Percentiles rank a stretch among this genome's conserved stretches.
Evolutionary conservation across 2,329 filamentous ascomycete species (phyloP).

Genomic region (Penicillium concentricum): DNA sequence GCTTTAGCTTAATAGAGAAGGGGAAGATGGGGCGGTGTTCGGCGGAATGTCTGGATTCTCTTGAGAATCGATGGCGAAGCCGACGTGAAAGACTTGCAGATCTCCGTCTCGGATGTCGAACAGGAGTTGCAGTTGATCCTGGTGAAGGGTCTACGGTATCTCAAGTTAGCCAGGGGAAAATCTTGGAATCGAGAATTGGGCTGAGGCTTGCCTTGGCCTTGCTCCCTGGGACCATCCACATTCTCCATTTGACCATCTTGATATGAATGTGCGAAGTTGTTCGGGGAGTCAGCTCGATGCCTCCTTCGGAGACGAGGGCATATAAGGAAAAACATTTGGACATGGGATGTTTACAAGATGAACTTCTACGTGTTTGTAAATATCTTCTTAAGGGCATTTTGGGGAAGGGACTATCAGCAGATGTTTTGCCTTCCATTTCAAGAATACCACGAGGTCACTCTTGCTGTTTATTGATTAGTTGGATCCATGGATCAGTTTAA

Average conservation of each 20-base stretch:
- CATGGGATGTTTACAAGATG: background rate
- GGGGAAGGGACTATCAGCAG: background rate
- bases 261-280: slow-evolving; percentile 12
- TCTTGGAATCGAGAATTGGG: background rate
- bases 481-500: background rate
- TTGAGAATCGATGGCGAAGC: slow-evolving; percentile 35
- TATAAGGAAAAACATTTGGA: slow-evolving; percentile 24
- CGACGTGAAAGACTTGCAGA: slow-evolving; percentile 28
- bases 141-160: background rate
- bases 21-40: slow-evolving; percentile 20
- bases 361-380: background rate
- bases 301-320: slow-evolving; percentile 28
- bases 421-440: background rate
- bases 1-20: slow-evolving; percentile 19
- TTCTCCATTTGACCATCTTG: slow-evolving; percentile 3
- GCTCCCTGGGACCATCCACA: background rate
- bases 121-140: slow-evolving; percentile 2
- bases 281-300: slow-evolving; percentile 16
- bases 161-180: background rate
- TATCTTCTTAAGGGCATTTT: too few relatives aligned
- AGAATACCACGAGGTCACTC: background rate
- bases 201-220: slow-evolving; percentile 13
- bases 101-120: slow-evolving; percentile 10
- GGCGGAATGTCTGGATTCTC: slow-evolving; percentile 26
- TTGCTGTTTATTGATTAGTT: background rate